Evolutionary conservation across 768 basidiomycete species (phyloP).

Genomic region (Leccinum ochraceum): DNA sequence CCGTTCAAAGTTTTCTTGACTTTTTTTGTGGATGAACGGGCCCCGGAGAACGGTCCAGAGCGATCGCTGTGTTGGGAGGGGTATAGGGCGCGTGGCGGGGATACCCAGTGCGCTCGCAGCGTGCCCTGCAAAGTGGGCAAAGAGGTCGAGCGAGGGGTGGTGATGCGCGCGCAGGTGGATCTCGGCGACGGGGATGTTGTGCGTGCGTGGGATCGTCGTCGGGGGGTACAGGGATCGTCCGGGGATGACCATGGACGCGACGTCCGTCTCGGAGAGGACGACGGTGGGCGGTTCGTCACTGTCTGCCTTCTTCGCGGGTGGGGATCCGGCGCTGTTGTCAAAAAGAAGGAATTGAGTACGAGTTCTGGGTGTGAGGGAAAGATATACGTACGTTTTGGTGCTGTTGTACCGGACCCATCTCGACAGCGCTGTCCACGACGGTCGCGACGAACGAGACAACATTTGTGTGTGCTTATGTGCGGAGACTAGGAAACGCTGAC

Average conservation of each 20-base stretch:
- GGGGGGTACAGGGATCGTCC: constrained; percentile 61
- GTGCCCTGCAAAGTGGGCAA: constrained; percentile 81
- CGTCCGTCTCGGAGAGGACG: constrained; percentile 38
- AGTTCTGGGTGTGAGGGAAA: not conserved
- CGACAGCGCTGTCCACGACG: not conserved
- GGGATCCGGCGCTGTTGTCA: constrained; percentile 8
- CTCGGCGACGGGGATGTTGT: constrained; percentile 74
- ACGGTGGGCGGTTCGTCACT: constrained; percentile 1
- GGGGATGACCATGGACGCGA: constrained; percentile 57
- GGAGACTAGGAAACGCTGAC: too few relatives aligned
- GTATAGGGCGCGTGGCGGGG: constrained; percentile 63
- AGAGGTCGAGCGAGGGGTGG: constrained; percentile 66
- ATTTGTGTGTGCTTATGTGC: not conserved
- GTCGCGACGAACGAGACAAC: not conserved
- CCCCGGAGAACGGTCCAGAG: constrained; percentile 85
- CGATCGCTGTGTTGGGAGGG: constrained; percentile 71
- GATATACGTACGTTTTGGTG: not conserved
- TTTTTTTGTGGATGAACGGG: constrained; percentile 92
- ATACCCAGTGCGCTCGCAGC: constrained; percentile 85
- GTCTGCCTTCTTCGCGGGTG: not conserved
- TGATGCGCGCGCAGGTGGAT: constrained; percentile 85
- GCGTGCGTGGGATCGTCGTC: constrained; percentile 57
- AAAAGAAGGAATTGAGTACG: not conserved
- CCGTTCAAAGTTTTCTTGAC: constrained; percentile 93
- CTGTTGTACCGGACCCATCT: constrained; percentile 14